A percentile compares a stretch with the other conserved stretches of the same genome.
Conservation (phyloP, 345 rosid genomes). For the Gossypium longicalyx region DNA sequence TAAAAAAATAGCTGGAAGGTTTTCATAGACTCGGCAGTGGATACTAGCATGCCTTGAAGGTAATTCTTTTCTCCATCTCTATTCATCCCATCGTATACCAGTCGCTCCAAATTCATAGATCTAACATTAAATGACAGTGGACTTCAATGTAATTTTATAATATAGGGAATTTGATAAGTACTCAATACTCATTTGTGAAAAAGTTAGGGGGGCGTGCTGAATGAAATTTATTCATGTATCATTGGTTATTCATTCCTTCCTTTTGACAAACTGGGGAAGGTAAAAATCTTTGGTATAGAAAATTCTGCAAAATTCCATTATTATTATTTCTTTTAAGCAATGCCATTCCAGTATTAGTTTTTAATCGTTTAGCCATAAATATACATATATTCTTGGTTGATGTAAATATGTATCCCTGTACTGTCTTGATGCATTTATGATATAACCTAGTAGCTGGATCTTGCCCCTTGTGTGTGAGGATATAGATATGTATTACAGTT, state of each 20-base stretch:
- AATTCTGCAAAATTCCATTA: slow-evolving; percentile 5
- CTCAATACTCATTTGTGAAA: neutral
- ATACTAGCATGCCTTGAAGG: slow-evolving; percentile 23
- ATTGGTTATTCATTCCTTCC: slow-evolving; percentile 12
- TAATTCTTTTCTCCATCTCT: slow-evolving; percentile 27
- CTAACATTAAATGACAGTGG: slow-evolving; percentile 26
- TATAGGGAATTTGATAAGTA: slow-evolving; percentile 23
- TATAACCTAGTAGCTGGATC: slow-evolving; percentile 14
- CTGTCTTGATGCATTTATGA: slow-evolving; percentile 1
- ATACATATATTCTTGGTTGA: neutral
- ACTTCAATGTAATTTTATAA: slow-evolving; percentile 25
- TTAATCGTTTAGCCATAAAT: neutral
- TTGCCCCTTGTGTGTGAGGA: slow-evolving; percentile 8
- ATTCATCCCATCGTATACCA: slow-evolving; percentile 21
- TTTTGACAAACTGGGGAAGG: slow-evolving; percentile 22
- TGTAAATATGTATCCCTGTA: neutral
- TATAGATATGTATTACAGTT: slow-evolving; percentile 11
- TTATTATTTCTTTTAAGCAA: neutral
- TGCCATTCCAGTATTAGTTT: neutral
- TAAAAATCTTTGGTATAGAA: slow-evolving; percentile 16
- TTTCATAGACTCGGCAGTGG: slow-evolving; percentile 23
- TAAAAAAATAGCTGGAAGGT: slow-evolving; percentile 18
- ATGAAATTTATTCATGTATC: slow-evolving; percentile 29
- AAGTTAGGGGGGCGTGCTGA: slow-evolving; percentile 12
- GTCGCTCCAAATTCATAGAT: slow-evolving; percentile 17